Base-by-base conservation (phyloP, 352 stramenopile species). In the Phytophthora pistaciae region DNA sequence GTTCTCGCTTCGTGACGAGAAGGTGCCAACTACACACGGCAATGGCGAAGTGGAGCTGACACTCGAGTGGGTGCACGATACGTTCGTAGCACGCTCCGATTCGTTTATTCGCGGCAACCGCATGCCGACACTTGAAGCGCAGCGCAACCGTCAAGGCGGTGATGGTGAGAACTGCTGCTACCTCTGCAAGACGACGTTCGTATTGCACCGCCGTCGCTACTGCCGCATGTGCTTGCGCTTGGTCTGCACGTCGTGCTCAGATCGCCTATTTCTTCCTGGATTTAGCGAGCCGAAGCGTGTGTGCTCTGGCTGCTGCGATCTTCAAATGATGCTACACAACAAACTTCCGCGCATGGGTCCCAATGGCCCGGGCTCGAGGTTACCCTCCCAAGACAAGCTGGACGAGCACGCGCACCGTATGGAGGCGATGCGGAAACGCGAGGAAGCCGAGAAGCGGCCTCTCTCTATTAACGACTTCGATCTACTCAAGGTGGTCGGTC, bases 401-500 rank as follows among this genome's bases (percentile, higher is more conserved):
- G 84, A 82, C 4, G 86, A 91, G 46, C 81, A 91, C 49, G 75
- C 78, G 3, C 72, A 93, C 55, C 79, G 83, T 31, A 91, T 94
- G 80, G 85, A 94, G 54, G 85, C 82, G 0, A 96, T 96, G 88
- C 87, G 88, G 7, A 80, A 84, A 67, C 88, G 88, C 16, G 90
- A 96, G 71, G 85, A 94, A 60, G 85, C 87, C 2, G 87, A 92
- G 68, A 85, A 84, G 38, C 68, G 72, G 11, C 90, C 90, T 3
- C 60, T 98, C 36, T 78, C 68, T 40, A 98, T 98, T 64, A 87
- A 96, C 4, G 96, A 99, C 78, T 99, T 99, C 73, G 91, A 98
- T 63, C 66, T 99, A 36, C 80, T 99, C 23, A 98, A 98, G 70
- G 95, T 99, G 10, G 92, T 99, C 11, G 96, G 96, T 16, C 97